Percentiles rank a stretch among this genome's conserved stretches.
Evolutionary conservation across 2,329 filamentous ascomycete genomes (phyloP).

Genomic region (Ophiognomonia clavigignenti-juglandacearum): DNA sequence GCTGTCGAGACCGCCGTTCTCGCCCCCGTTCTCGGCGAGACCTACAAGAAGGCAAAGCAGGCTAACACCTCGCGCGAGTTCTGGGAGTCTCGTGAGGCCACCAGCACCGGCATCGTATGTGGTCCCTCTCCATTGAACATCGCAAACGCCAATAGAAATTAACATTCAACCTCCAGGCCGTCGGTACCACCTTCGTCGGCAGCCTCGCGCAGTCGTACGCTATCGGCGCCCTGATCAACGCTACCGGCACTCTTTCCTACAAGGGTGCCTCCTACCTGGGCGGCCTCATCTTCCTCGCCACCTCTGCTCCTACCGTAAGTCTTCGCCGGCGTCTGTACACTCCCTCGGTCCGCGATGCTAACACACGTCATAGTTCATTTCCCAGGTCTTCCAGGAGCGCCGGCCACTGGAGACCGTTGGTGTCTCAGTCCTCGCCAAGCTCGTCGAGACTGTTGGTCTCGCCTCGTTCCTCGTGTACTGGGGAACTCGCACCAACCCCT

Average conservation of each 20-base stretch:
- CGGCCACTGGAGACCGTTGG: constrained; percentile 85
- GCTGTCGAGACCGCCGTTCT: constrained; percentile 18
- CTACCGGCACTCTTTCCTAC: constrained; percentile 90
- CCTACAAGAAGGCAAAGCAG: constrained; percentile 86
- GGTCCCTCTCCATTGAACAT: constrained; percentile 3
- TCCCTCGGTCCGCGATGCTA: constrained; percentile 1
- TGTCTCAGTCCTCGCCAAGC: constrained; percentile 75
- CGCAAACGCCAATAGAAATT: too few species aligned
- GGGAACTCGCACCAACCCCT: constrained; percentile 92
- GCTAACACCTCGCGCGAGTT: constrained; percentile 97
- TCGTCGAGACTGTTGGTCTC: constrained; percentile 89
- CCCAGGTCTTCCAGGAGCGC: constrained; percentile 86
- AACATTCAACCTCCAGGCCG: neutral
- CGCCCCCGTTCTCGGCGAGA: constrained; percentile 56
- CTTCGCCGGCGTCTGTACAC: constrained; percentile 5
- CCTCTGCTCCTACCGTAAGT: constrained; percentile 78
- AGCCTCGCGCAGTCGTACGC: constrained; percentile 87
- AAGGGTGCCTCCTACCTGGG: constrained; percentile 96
- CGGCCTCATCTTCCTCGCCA: constrained; percentile 84
- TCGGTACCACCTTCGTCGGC: constrained; percentile 70
- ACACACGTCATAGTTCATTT: constrained; percentile 61
- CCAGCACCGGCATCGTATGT: constrained; percentile 81
- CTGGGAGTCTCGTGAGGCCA: constrained; percentile 86
- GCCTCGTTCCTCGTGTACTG: constrained; percentile 94
- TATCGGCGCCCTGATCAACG: constrained; percentile 86